Evolutionary conservation across 768 basidiomycete species (phyloP).

Genomic region (Auriscalpium microsporum): DNA sequence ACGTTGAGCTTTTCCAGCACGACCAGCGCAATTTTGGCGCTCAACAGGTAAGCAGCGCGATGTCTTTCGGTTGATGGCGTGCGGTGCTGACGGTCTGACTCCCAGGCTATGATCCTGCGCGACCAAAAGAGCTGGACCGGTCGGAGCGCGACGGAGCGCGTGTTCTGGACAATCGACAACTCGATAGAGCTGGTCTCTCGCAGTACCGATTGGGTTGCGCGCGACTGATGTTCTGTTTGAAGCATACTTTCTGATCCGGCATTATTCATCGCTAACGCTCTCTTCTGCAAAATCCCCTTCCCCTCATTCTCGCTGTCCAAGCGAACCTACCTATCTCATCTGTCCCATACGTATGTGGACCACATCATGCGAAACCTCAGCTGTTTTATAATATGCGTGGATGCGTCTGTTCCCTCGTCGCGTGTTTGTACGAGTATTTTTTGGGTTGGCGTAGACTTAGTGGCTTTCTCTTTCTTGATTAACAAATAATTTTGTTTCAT

Average conservation of each 20-base stretch:
- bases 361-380: no score
- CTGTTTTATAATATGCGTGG: no score
- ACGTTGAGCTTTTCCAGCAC: constrained; percentile 85
- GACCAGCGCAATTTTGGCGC: constrained; percentile 95
- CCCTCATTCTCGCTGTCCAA: no score
- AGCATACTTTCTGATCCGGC: not conserved
- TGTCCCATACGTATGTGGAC: no score
- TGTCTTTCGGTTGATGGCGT: not conserved
- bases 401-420: no score
- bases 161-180: constrained; percentile 91
- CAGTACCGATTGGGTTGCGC: constrained; percentile 79
- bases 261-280: no score
- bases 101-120: constrained; percentile 87
- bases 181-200: constrained; percentile 80
- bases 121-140: constrained; percentile 96
- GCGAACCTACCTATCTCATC: no score
- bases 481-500: no score
- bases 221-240: constrained; percentile 37
- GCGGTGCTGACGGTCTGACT: constrained; percentile 1
- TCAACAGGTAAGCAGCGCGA: constrained; percentile 64
- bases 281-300: no score
- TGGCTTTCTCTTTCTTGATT: no score
- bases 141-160: constrained; percentile 79
- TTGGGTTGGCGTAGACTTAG: no score
- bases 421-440: no score